These are phyloP conservation scores for Strobilomyces confusus DNA, from an alignment of 768 basidiomycete species.

Conservation along the genomic window DNA sequence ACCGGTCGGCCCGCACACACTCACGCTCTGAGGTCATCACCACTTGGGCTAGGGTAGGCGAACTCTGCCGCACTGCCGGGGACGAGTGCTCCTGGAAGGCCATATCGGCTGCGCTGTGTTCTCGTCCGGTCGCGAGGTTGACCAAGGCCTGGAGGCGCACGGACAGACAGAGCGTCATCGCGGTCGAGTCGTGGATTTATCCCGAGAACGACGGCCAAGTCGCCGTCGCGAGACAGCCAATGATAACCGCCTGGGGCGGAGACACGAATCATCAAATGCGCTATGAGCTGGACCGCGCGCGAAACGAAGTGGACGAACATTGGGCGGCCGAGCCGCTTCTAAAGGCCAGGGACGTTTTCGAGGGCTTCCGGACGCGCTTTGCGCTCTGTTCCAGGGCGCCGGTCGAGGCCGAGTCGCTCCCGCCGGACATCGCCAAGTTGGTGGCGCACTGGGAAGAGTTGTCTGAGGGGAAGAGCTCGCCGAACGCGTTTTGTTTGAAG, in stretches of 20 bases:
- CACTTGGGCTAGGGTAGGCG: constrained; percentile 70
- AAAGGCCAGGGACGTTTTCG: constrained; percentile 45
- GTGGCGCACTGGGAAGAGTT: constrained; percentile 57
- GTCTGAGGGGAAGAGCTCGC: constrained; percentile 35
- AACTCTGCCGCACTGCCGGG: constrained; percentile 64
- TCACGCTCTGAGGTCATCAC: constrained; percentile 70
- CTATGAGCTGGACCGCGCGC: constrained; percentile 44
- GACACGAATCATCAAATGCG: constrained; percentile 45
- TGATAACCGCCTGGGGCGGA: constrained; percentile 68
- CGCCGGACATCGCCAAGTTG: constrained; percentile 47
- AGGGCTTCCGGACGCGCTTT: constrained; percentile 47
- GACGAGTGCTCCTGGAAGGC: constrained; percentile 82
- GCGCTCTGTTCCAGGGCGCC: constrained; percentile 45
- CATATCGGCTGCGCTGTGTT: constrained; percentile 65
- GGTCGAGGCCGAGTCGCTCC: constrained; percentile 36
- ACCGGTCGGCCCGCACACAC: constrained; percentile 56
- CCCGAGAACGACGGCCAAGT: constrained; percentile 34
- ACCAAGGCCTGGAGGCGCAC: constrained; percentile 81
- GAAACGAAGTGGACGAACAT: constrained; percentile 41
- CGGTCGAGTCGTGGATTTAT: constrained; percentile 68
- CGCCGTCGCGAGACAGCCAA: constrained; percentile 36
- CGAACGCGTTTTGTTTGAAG: constrained; percentile 44
- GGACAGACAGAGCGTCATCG: constrained; percentile 51
- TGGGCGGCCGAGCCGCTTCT: constrained; percentile 41
- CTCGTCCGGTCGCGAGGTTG: constrained; percentile 68